Evolutionary conservation across 306 rosid genomes (phyloP).

Genomic region (Carpinus fangiana): DNA sequence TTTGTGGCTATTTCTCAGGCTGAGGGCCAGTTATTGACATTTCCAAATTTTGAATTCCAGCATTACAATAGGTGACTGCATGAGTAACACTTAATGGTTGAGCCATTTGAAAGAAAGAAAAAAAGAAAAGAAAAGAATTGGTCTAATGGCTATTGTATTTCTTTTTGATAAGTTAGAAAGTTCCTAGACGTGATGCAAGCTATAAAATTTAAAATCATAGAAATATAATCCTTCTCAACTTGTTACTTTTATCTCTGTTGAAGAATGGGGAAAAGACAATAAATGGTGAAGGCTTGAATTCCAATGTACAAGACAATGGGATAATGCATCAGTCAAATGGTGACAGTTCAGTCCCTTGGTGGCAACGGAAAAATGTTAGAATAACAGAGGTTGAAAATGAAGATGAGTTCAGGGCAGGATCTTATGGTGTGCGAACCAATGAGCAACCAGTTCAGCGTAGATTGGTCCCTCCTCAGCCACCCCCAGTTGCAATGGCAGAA

Average conservation of each 20-base stretch:
- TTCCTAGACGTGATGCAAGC: not conserved
- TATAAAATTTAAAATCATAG: not conserved
- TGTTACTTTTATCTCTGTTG: not conserved
- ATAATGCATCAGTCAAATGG: constrained; percentile 43
- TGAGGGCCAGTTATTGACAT: not conserved
- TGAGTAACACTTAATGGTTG: not conserved
- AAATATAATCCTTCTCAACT: not conserved
- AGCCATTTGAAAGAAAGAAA: not conserved
- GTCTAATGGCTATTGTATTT: not conserved
- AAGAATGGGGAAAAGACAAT: not conserved
- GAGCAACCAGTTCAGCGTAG: constrained; percentile 53
- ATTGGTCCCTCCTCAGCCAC: constrained; percentile 99
- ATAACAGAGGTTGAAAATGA: constrained; percentile 62
- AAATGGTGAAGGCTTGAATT: constrained; percentile 42
- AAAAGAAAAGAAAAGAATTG: not conserved
- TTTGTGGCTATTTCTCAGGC: constrained; percentile 4
- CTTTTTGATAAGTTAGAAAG: not conserved
- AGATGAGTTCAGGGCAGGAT: constrained; percentile 47
- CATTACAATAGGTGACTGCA: not conserved
- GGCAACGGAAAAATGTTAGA: constrained; percentile 69
- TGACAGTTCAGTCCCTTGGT: constrained; percentile 60
- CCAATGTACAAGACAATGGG: constrained; percentile 45
- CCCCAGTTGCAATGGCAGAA: constrained; percentile 75
- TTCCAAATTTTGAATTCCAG: not conserved
- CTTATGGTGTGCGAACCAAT: constrained; percentile 40